phyloP scores from a whole-genome alignment of 2,329 filamentous ascomycete genomes.

The Cladobotryum protrusum region DNA sequence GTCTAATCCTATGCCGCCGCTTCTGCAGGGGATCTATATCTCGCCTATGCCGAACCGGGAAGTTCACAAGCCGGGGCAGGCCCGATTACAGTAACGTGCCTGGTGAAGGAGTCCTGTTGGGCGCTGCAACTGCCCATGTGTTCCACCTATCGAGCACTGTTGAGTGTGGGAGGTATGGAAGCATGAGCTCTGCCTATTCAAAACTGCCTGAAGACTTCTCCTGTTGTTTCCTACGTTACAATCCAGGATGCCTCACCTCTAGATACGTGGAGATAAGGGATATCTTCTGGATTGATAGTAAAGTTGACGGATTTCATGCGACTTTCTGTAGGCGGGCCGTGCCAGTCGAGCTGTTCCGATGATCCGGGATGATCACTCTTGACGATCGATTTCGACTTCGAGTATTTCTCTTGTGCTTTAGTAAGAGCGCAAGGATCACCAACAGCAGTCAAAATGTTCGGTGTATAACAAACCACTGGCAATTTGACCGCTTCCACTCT shows the following conservation, averaged over 20 bases:
- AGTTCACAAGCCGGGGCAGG: conserved; percentile 2
- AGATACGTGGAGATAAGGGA: too few relatives aligned
- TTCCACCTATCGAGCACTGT: too few relatives aligned
- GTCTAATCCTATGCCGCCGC: background rate
- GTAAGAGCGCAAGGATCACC: too few relatives aligned
- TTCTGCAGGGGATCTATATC: background rate
- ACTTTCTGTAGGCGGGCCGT: background rate
- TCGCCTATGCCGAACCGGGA: conserved; percentile 9
- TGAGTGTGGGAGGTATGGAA: background rate
- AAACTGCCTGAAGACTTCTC: background rate
- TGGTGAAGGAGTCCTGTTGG: background rate
- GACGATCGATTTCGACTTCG: background rate
- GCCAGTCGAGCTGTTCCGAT: background rate
- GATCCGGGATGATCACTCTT: background rate
- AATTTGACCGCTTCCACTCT: too few relatives aligned
- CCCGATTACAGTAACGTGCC: background rate
- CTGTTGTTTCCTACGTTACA: background rate
- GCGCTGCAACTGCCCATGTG: background rate
- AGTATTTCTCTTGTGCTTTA: background rate
- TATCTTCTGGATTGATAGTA: too few relatives aligned
- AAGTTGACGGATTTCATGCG: too few relatives aligned
- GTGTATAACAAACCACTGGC: too few relatives aligned
- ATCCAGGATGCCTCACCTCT: background rate
- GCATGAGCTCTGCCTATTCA: background rate
- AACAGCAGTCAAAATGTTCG: too few relatives aligned